Evolutionary conservation across 2,329 filamentous ascomycete genomes (phyloP).

Genomic region (Ascochyta viciae-villosae): DNA sequence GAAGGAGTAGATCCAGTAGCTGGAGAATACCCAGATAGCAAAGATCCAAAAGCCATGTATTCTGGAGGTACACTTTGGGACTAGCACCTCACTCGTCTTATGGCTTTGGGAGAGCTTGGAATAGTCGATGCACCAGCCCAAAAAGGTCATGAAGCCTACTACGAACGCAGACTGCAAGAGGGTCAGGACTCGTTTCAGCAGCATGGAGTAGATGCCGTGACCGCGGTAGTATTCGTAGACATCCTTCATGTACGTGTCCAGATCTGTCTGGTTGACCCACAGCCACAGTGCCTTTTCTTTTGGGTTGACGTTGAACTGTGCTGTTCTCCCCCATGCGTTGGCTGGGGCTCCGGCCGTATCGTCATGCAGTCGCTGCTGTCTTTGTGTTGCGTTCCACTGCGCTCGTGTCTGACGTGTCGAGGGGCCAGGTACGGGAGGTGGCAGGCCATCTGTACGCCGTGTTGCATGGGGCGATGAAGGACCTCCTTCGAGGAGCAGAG

Average conservation of each 20-base stretch:
- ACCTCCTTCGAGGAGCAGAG: constrained; percentile 65
- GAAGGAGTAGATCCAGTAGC: constrained; percentile 84
- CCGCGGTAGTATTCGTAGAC: constrained; percentile 88
- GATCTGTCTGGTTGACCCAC: constrained; percentile 89
- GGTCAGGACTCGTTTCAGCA: constrained; percentile 74
- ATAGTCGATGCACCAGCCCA: constrained; percentile 88
- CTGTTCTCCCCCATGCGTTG: constrained; percentile 32
- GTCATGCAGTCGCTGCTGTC: constrained; percentile 55
- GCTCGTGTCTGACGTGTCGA: constrained; percentile 53
- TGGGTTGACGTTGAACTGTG: constrained; percentile 56
- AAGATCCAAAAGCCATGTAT: constrained; percentile 82
- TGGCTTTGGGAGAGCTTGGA: constrained; percentile 72
- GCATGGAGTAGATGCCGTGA: constrained; percentile 84
- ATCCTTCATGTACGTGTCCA: constrained; percentile 84
- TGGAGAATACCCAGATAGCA: constrained; percentile 81
- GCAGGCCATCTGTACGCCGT: constrained; percentile 39
- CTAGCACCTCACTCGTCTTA: constrained; percentile 64
- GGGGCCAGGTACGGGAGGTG: constrained; percentile 53
- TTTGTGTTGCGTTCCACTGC: constrained; percentile 59
- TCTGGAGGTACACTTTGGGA: constrained; percentile 75
- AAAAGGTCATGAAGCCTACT: constrained; percentile 80
- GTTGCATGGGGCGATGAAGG: constrained; percentile 30
- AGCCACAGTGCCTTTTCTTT: constrained; percentile 87
- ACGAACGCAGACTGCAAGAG: constrained; percentile 85
- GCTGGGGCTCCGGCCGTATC: constrained; percentile 24